Evolutionary conservation across 495 filamentous ascomycete genomes (phyloP).

Genomic region (Penicillium steckii): DNA sequence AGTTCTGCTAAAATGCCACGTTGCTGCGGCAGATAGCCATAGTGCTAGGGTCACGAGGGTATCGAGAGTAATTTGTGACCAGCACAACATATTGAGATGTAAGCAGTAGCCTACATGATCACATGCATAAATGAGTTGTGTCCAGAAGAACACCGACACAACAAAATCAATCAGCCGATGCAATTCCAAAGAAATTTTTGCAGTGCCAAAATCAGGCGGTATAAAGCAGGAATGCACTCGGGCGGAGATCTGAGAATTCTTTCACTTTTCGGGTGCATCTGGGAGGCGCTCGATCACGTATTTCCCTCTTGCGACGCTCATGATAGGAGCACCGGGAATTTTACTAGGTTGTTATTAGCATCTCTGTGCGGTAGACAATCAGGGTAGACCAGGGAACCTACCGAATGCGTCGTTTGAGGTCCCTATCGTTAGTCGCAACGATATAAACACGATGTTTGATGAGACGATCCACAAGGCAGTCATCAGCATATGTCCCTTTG

Average conservation of each 20-base stretch:
- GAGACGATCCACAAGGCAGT: slow-evolving; percentile 88
- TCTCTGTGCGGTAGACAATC: background rate
- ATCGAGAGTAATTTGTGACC: background rate
- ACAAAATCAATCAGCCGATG: background rate
- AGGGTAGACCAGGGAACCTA: slow-evolving; percentile 16
- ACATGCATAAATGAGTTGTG: background rate
- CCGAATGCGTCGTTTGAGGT: slow-evolving; percentile 72
- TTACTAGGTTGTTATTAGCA: slow-evolving; percentile 23
- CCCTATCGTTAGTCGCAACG: slow-evolving; percentile 82
- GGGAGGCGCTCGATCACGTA: slow-evolving; percentile 92
- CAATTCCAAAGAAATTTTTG: background rate
- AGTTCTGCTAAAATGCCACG: background rate
- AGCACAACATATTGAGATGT: background rate
- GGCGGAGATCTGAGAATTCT: background rate
- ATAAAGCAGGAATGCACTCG: background rate
- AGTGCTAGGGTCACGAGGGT: background rate
- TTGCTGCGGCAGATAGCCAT: background rate
- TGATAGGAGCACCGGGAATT: slow-evolving; percentile 51
- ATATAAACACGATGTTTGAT: slow-evolving; percentile 79
- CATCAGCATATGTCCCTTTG: slow-evolving; percentile 91
- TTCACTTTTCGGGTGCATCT: slow-evolving; percentile 53
- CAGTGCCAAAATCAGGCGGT: too few relatives aligned
- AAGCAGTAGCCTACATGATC: background rate
- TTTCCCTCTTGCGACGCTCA: slow-evolving; percentile 76
- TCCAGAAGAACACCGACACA: background rate